Base-by-base conservation (phyloP, 177 flowering plant genomes). In the Vitis hybrid region DNA sequence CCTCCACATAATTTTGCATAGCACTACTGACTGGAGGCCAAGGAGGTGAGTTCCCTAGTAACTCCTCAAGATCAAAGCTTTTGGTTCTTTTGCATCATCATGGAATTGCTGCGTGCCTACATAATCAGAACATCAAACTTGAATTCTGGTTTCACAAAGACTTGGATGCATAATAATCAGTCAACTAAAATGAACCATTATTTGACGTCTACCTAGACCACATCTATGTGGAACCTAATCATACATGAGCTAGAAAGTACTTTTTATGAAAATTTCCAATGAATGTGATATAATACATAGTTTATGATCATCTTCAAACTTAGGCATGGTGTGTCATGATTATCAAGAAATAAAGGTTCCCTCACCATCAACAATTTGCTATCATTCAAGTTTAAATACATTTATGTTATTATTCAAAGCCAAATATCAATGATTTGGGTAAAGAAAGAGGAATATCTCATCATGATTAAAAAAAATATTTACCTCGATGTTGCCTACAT, bases 51-150 rank as follows among this genome's bases (percentile, higher is more conserved):
- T 80, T 89, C 35, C 77, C 85, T 15, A 83, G 70, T 59, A 90
- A 71, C 62, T 90, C 97, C 58, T 89, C 93, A 17, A 84, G 85
- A 73, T 91, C 99, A 72, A 87, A 80, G 75, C 87, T 83, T 83
- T 73, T 74, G 84, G 63, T 56, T 83, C 81, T 83, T 93, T 77
- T 80, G 89, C 80, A 84, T 84, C 30, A 71, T n/a, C 3, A 73
- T 57, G 51, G 86, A 76, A 64, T 81, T 86, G 65, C 73, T 80
- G 51, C 66, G 74, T 10, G 77, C 78, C 97, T 88, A 70, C 65
- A 69, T 32, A 32, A 65, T 3, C 59, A 78, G 41, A 1, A 41
- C 18, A 10, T 14, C 49, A 54, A 32, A 62, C 4, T 57, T 7
- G 14, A 62, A 0, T 9, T 51, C 60, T 13, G 60, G 60, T 10